Evolutionary conservation across 2,329 filamentous ascomycete genomes (phyloP).

Genomic region (Lecanoromycetidae sp.): DNA sequence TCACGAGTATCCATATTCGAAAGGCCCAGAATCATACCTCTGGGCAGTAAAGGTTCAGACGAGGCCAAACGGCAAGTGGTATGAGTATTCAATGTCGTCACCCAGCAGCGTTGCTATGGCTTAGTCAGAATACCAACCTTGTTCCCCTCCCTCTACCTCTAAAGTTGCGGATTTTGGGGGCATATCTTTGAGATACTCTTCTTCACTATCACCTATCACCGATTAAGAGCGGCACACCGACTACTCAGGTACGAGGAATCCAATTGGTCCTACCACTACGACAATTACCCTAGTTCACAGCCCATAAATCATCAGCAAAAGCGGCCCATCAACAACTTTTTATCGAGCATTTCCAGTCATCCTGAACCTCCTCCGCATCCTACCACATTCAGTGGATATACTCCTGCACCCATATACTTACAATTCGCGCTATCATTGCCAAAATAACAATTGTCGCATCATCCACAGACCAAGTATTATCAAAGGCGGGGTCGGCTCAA

Average conservation of each 20-base stretch:
- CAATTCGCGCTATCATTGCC: no score
- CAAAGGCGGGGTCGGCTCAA: background rate
- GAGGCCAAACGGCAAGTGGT: background rate
- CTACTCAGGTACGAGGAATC: background rate
- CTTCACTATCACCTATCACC: background rate
- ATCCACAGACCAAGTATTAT: background rate
- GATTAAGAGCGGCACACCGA: background rate
- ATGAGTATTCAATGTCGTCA: background rate
- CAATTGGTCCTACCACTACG: slow-evolving; percentile 1
- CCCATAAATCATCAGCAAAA: background rate
- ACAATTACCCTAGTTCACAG: background rate
- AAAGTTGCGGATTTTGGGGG: background rate
- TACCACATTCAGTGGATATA: no score
- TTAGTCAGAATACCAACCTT: no score
- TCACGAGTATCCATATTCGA: no score
- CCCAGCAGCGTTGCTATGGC: no score
- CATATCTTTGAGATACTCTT: background rate
- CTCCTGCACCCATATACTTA: no score
- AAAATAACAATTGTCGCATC: background rate
- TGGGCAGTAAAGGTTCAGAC: background rate
- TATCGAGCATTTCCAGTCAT: background rate
- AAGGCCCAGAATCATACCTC: background rate
- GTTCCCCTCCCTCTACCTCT: no score
- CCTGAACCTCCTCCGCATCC: background rate
- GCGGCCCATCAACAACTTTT: background rate